These are phyloP conservation scores for Trichophyton mentagrophytes DNA, from an alignment of 2,329 filamentous ascomycete genomes.

Conservation along the genomic window DNA sequence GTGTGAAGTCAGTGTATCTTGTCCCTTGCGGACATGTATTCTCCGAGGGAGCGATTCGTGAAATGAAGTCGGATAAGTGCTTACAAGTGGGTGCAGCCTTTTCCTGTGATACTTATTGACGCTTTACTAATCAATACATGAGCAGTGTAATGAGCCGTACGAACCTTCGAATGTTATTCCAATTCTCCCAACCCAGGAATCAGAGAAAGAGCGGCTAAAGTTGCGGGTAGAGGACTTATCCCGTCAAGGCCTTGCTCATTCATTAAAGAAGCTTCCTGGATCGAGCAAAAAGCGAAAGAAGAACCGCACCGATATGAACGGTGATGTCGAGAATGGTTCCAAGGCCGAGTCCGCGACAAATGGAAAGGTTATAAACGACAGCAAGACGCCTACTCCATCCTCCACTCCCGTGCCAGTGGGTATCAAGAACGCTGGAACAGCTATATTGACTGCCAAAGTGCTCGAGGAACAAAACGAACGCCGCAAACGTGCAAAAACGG, in stretches of 20 bases:
- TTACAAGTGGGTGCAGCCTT: slow-evolving; percentile 33
- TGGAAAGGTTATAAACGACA: slow-evolving; percentile 12
- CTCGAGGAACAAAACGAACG: slow-evolving; percentile 72
- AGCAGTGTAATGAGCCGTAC: slow-evolving; percentile 62
- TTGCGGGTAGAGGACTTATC: slow-evolving; percentile 56
- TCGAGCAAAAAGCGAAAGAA: slow-evolving; percentile 59
- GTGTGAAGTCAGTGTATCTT: slow-evolving; percentile 70
- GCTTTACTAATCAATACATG: background rate
- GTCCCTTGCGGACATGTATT: slow-evolving; percentile 95
- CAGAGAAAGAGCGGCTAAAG: slow-evolving; percentile 56
- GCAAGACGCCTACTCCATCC: slow-evolving; percentile 24
- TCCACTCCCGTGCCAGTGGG: slow-evolving; percentile 35
- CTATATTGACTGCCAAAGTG: slow-evolving; percentile 73
- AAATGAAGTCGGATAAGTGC: slow-evolving; percentile 55
- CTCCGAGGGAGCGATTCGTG: slow-evolving; percentile 69
- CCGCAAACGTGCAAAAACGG: slow-evolving; percentile 65
- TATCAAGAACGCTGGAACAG: slow-evolving; percentile 82
- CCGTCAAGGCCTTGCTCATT: slow-evolving; percentile 65
- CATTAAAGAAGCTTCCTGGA: slow-evolving; percentile 63
- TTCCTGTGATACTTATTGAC: background rate
- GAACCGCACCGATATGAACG: slow-evolving; percentile 33
- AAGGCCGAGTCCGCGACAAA: slow-evolving; percentile 6
- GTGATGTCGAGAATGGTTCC: background rate
- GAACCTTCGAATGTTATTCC: slow-evolving; percentile 64
- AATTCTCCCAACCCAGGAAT: slow-evolving; percentile 58